These are phyloP conservation scores for Rasamsonia emersonii DNA, from an alignment of 2,329 filamentous ascomycete species.

Conservation along the genomic window DNA sequence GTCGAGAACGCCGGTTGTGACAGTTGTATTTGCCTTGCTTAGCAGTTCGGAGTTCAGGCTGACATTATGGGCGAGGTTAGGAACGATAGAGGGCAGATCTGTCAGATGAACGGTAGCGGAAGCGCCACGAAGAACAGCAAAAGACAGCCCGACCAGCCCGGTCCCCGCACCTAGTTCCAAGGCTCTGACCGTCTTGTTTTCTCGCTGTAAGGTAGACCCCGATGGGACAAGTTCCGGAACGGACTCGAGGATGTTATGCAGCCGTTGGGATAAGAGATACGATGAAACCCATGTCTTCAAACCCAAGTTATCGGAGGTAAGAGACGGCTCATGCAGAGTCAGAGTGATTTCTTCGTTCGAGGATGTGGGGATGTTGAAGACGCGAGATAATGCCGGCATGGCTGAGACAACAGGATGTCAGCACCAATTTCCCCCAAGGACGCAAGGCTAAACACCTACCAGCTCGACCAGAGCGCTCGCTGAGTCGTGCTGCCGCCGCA, in stretches of 20 bases:
- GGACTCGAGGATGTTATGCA: conserved; percentile 40
- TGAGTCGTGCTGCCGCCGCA: conserved; percentile 67
- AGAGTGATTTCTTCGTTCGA: conserved; percentile 49
- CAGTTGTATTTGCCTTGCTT: conserved; percentile 44
- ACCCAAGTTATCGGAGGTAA: conserved; percentile 81
- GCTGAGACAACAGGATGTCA: conserved; percentile 28
- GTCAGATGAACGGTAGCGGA: conserved; percentile 60
- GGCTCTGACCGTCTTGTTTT: conserved; percentile 26
- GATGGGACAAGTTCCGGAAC: conserved; percentile 23
- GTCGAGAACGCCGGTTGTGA: conserved; percentile 60
- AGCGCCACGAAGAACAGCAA: conserved; percentile 58
- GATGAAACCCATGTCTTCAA: conserved; percentile 95
- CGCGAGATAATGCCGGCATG: conserved; percentile 55
- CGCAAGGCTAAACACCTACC: conserved; percentile 36
- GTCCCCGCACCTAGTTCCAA: conserved; percentile 87
- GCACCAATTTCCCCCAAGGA: conserved; percentile 3
- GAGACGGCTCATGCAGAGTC: conserved; percentile 71
- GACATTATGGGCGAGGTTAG: conserved; percentile 70
- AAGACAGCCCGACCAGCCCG: conserved; percentile 79
- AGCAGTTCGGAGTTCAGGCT: conserved; percentile 54
- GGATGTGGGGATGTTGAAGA: conserved; percentile 48
- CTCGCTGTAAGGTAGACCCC: conserved; percentile 12
- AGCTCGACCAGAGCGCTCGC: conserved; percentile 74
- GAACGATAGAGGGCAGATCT: conserved; percentile 74
- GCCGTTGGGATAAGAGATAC: conserved; percentile 69